Base-by-base conservation (phyloP, 2,329 filamentous ascomycete species). In the Tolypocladium amazonense region DNA sequence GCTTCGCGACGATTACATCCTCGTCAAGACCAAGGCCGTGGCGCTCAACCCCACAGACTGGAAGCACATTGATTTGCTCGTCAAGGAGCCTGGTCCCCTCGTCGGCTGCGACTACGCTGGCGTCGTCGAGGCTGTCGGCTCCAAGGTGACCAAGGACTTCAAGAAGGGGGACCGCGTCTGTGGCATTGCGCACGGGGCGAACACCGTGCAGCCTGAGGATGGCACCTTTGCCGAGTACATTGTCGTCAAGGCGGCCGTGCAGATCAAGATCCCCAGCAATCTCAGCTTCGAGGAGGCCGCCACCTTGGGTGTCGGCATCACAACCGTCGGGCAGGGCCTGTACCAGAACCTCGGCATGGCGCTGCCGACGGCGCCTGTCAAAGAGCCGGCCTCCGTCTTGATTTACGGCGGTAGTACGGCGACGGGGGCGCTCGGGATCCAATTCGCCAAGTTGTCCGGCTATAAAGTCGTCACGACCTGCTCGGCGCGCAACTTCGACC, bases 321-420 rank as follows among this genome's bases (percentile, higher is more conserved):
- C 63, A 8, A 71, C 70, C 3, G 63, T 66, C 15, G 68, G 66
- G 33, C 64, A 72, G 65, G 70, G 67, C 8, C 62, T 74, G 7
- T 73, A 66, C 61, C 64, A 66, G 58, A 61, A 60, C 23, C 58
- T 73, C 23, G 63, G 66, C 23, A 59, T 75, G 38, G 39, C n/a
- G 66, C 69, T 7, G 60, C 58, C 30, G 61, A 65, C n/a, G 56
- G 63, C 62, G 53, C 59, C 61, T 3, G 57, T 66, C 3, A 45
- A 62, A 0, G 59, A 63, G 35, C 27, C 61, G n/a, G 56, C 60
- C 25, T 60, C 62, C 50, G 69, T 82, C 0, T 66, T 82, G 1
- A 73, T 82, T 4, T 74, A 73, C 54, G 79, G 79, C 1, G 80
- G 78, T 2, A 70, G 68, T 39, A 78, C 77, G 1, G 68, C 76